Base-by-base conservation (phyloP, 257 asterid species). In the Thymus mandschuricus region DNA sequence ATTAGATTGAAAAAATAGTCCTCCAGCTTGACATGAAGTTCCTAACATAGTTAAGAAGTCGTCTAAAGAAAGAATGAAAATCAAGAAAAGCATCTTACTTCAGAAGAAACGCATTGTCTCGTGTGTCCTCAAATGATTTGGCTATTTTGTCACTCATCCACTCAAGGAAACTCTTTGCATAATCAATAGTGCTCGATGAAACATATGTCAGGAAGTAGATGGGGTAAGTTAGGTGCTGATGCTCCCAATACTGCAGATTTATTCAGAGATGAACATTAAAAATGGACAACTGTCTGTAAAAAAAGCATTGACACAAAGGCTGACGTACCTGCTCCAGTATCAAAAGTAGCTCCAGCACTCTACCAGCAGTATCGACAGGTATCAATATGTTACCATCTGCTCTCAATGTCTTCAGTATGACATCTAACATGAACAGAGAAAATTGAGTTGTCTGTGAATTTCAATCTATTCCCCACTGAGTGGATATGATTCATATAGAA, bases 101-200 rank as follows among this genome's bases (percentile, higher is more conserved):
- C 86, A 95, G 76, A 66, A 86, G 88, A 80, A 95, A 95, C 67
- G 95, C 96, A 85, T 95, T 95, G 75, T 92, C 95, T 28, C 99
- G 90, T 21, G 96, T 88, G 83, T 88, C 85, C 88, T 89, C 99
- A 62, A 95, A 95, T 75, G 98, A 90, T 78, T 92, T 95, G 38
- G 99, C 94, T 69, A 95, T 89, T 75, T 92, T 84, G 79, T 95
- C 99, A 76, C 98, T 88, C 99, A 91, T 95, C 96, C 95, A 95
- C 85, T 95, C 99, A 57, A 95, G 97, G 76, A 89, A 92, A 82
- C 98, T 89, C 90, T 92, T 95, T 63, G 76, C 98, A 78, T 86
- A 95, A 80, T 92, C 97, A 80, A 95, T 81, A 5, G 97, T 92
- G 84, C 98, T 95, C 56, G 99, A 92, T 38, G 98, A 80, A 75